Evolutionary conservation across 1,284 basidiomycete species (phyloP).

Genomic region (Leccinum fallax): DNA sequence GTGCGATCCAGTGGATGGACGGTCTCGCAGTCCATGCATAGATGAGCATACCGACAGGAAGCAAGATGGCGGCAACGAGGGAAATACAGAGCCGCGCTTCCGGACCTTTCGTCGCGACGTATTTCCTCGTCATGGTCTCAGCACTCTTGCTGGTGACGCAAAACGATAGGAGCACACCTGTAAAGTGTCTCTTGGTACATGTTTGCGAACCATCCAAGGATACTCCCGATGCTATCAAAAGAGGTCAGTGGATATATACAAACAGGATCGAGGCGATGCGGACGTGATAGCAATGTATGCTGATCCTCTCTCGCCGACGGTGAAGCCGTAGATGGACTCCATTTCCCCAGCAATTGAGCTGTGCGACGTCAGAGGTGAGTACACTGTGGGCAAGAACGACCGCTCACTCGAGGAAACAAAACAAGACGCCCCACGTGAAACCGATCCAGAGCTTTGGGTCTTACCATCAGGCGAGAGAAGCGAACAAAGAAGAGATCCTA

Average conservation of each 20-base stretch:
- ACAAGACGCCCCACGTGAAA: conserved; percentile 67
- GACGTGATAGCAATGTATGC: conserved; percentile 53
- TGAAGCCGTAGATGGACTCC: conserved; percentile 52
- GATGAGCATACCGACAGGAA: conserved; percentile 56
- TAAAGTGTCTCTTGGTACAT: conserved; percentile 55
- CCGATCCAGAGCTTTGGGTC: conserved; percentile 54
- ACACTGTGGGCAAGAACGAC: neutral
- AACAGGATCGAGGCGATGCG: conserved; percentile 13
- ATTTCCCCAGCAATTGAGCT: conserved; percentile 57
- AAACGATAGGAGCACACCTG: conserved; percentile 21
- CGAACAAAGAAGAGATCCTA: conserved; percentile 23
- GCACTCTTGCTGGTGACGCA: conserved; percentile 8
- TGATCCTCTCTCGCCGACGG: conserved; percentile 50
- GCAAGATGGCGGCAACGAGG: conserved; percentile 53
- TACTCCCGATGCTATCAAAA: conserved; percentile 33
- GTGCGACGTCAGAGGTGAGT: neutral
- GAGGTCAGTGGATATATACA: neutral
- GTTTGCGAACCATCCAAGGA: conserved; percentile 31
- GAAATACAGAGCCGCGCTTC: conserved; percentile 66
- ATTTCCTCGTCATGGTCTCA: conserved; percentile 26
- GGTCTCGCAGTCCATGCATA: conserved; percentile 45
- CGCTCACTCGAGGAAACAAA: conserved; percentile 53
- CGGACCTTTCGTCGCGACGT: conserved; percentile 49
- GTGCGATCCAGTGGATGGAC: conserved; percentile 43
- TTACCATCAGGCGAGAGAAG: conserved; percentile 8